A percentile compares a stretch with the other conserved stretches of the same genome.
Evolutionary conservation across 2,329 filamentous ascomycete genomes (phyloP).

Genomic region (Pyrenophora graminea): DNA sequence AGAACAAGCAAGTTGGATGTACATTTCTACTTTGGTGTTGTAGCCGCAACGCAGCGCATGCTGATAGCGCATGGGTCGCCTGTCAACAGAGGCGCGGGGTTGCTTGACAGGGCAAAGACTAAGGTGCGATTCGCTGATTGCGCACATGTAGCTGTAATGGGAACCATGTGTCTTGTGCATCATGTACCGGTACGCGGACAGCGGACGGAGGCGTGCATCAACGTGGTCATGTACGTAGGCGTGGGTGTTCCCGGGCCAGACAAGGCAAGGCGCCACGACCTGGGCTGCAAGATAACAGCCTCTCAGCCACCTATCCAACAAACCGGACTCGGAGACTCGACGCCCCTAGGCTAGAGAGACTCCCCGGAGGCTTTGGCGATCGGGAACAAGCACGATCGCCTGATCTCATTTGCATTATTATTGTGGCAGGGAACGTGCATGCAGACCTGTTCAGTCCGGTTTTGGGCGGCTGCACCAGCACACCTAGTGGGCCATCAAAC

Average conservation of each 20-base stretch:
- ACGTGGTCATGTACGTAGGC: background rate
- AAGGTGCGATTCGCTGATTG: background rate
- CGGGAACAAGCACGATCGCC: constrained; percentile 1
- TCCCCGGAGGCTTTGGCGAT: constrained; percentile 4
- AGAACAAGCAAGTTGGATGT: too few species aligned
- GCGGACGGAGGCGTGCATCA: constrained; percentile 1
- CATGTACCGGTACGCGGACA: background rate
- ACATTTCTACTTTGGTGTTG: too few species aligned
- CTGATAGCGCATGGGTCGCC: background rate
- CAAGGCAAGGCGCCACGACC: constrained; percentile 3
- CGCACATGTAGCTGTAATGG: constrained; percentile 3
- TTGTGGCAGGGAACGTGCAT: constrained; percentile 7
- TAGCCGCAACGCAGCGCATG: background rate
- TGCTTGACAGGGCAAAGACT: background rate
- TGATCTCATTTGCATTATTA: constrained; percentile 9
- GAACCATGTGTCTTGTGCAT: background rate
- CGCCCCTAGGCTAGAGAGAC: background rate
- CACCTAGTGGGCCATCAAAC: constrained; percentile 14
- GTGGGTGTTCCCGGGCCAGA: constrained; percentile 5
- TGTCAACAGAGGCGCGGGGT: constrained; percentile 3
- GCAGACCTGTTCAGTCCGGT: constrained; percentile 5
- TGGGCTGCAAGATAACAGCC: constrained; percentile 7
- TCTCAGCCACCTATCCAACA: constrained; percentile 5
- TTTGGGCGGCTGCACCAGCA: constrained; percentile 4
- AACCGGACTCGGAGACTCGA: constrained; percentile 13